phyloP scores from a whole-genome alignment of 1,284 basidiomycete species.

The Papiliotrema fonsecae region DNA sequence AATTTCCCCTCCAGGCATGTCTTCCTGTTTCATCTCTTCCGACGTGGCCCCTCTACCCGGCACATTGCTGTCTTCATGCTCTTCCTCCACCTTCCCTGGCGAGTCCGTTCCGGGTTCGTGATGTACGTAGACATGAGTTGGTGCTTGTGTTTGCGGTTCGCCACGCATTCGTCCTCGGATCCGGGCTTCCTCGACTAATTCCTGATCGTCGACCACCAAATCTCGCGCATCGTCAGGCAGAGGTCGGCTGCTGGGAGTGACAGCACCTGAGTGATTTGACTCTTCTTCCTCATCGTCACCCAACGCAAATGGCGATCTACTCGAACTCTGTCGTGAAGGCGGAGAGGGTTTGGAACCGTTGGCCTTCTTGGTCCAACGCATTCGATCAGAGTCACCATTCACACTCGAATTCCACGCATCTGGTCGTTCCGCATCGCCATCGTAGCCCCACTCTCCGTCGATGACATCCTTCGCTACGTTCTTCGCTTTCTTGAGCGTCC shows the following conservation, averaged over 20 bases:
- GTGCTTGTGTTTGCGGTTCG: constrained; percentile 38
- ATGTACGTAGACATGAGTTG: constrained; percentile 25
- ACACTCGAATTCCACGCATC: constrained; percentile 15
- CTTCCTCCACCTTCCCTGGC: constrained; percentile 10
- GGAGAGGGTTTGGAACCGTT: constrained; percentile 1
- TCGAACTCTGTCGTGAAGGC: background rate
- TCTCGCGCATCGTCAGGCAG: constrained; percentile 6
- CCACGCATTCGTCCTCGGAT: constrained; percentile 27
- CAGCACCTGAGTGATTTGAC: background rate
- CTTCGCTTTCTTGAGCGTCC: background rate
- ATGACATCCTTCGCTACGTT: no score
- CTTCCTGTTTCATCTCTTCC: constrained; percentile 16
- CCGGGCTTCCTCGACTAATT: constrained; percentile 38
- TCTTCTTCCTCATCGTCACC: constrained; percentile 1
- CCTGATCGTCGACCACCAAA: constrained; percentile 56
- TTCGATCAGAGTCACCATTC: constrained; percentile 9
- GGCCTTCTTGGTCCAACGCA: constrained; percentile 25
- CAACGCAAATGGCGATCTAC: constrained; percentile 6
- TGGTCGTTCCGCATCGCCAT: constrained; percentile 32
- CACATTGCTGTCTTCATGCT: constrained; percentile 5
- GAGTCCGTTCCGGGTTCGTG: constrained; percentile 10
- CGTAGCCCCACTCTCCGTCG: constrained; percentile 26
- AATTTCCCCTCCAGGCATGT: constrained; percentile 24
- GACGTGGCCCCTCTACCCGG: background rate
- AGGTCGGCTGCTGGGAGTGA: background rate